Percentiles rank a stretch among this genome's conserved stretches.
These are phyloP conservation scores for Smithsoniella earleae DNA, from an alignment of 163 green algal species.

Conservation along the genomic window DNA sequence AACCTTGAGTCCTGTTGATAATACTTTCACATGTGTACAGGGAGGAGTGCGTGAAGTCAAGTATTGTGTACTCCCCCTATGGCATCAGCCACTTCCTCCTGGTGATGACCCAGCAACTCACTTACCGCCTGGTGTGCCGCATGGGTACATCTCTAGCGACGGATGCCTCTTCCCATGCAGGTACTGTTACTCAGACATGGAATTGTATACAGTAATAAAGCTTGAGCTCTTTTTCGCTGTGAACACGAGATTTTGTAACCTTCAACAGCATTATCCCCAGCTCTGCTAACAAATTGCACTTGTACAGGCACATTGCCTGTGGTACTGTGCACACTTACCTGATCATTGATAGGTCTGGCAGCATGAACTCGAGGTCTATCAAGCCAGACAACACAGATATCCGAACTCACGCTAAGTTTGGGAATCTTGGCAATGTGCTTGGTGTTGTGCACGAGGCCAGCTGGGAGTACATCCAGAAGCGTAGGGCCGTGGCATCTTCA, in stretches of 20 bases:
- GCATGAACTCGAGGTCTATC: conserved; percentile 25
- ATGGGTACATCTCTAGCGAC: conserved; percentile 26
- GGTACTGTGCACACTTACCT: conserved; percentile 10
- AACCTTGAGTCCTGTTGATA: background rate
- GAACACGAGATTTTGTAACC: background rate
- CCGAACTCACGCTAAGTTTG: background rate
- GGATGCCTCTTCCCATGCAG: conserved; percentile 24
- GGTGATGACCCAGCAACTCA: background rate
- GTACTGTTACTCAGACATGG: background rate
- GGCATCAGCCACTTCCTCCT: conserved; percentile 4
- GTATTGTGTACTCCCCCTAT: conserved; percentile 29
- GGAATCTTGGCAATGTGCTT: conserved; percentile 11
- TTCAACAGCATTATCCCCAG: background rate
- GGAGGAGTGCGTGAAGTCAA: too few relatives aligned
- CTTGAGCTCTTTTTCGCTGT: background rate
- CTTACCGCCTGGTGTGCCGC: background rate
- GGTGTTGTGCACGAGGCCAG: conserved; percentile 31
- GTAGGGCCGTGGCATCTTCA: background rate
- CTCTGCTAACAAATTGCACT: background rate
- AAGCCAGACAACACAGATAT: background rate
- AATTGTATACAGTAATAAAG: background rate
- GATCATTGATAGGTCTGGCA: conserved; percentile 33
- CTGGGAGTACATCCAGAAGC: conserved; percentile 29
- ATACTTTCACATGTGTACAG: background rate
- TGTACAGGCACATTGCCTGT: conserved; percentile 25